Base-by-base conservation (phyloP, 2,329 filamentous ascomycete species). In the Aspergillus latus region DNA sequence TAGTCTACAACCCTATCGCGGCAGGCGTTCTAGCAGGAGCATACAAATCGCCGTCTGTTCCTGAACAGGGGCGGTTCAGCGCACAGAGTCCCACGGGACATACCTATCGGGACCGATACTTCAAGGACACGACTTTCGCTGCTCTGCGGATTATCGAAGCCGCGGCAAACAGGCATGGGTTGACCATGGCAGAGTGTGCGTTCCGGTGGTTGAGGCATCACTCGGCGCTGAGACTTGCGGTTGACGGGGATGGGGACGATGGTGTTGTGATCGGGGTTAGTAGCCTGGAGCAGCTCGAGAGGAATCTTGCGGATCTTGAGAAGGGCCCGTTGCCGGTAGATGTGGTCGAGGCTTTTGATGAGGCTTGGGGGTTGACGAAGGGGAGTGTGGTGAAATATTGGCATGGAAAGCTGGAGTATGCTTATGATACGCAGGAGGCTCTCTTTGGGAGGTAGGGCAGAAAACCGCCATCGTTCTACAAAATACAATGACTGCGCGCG, bases 241-340 rank as follows among this genome's bases (percentile, higher is more conserved):
- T 34, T 9, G 34, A 37, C 5, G 34, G 34, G 5, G 26, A 16
- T n/a, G 48, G 42, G 21, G 43, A 56, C 37, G 54, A 56, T 9
- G 54, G 54, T 3, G 44, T 56, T 37, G 47, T 52, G n/a, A 52
- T 56, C 21, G 54, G 54, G 5, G 32, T 56, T 8, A 47, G 48
- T 37, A 72, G 65, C 36, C 43, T 67, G 1, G 60, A 65, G 43
- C 76, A 79, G 29, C 52, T 78, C 51, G 70, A 75, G 58, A 55
- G 68, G 39, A 78, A 77, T 47, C 54, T 78, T 43, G 57, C 51
- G 5, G 70, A 70, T 57, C 50, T 77, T 29, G 73, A 77, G 53
- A 73, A 76, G 57, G 73, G 70, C 1, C 68, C 71, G 1, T 57
- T 79, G 56, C 74, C 75, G 7, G 68, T 74, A 4, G 72, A 76